A percentile compares a stretch with the other conserved stretches of the same genome.
phyloP scores from a whole-genome alignment of 2,329 filamentous ascomycete genomes.

The Colletotrichum gigasporum region DNA sequence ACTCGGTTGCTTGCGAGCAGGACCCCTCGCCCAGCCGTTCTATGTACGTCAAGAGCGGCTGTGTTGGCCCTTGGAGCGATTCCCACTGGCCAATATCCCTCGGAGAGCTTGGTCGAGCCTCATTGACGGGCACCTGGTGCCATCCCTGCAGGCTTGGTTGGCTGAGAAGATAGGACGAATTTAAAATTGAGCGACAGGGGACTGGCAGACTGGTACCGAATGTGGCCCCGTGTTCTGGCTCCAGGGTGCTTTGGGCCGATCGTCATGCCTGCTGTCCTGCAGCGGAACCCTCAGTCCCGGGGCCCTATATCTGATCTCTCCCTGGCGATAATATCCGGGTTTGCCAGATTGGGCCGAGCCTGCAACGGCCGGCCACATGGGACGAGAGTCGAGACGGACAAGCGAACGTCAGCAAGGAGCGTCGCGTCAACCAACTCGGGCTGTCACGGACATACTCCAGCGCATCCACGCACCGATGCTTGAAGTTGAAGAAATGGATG shows the following conservation, averaged over 20 bases:
- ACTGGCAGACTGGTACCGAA: slow-evolving; percentile 22
- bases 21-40: neutral
- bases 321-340: slow-evolving; percentile 22
- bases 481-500: too few relatives aligned
- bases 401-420: neutral
- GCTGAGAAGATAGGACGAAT: slow-evolving; percentile 31
- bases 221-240: slow-evolving; percentile 14
- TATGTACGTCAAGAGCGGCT: neutral
- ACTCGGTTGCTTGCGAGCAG: neutral
- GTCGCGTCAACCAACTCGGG: too few relatives aligned
- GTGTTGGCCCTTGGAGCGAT: neutral
- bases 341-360: neutral
- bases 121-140: neutral
- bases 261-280: slow-evolving; percentile 32
- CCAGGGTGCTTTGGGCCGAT: slow-evolving; percentile 29
- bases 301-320: slow-evolving; percentile 30
- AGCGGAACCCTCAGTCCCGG: slow-evolving; percentile 29
- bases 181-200: slow-evolving; percentile 27
- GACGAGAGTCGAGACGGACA: neutral
- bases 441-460: neutral
- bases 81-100: slow-evolving; percentile 5
- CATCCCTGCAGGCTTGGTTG: slow-evolving; percentile 24
- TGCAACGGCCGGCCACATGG: slow-evolving; percentile 5
- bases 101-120: slow-evolving; percentile 16
- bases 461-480: neutral